These are phyloP conservation scores for Fusarium lyarnte DNA, from an alignment of 2,329 filamentous ascomycete genomes.

Conservation along the genomic window DNA sequence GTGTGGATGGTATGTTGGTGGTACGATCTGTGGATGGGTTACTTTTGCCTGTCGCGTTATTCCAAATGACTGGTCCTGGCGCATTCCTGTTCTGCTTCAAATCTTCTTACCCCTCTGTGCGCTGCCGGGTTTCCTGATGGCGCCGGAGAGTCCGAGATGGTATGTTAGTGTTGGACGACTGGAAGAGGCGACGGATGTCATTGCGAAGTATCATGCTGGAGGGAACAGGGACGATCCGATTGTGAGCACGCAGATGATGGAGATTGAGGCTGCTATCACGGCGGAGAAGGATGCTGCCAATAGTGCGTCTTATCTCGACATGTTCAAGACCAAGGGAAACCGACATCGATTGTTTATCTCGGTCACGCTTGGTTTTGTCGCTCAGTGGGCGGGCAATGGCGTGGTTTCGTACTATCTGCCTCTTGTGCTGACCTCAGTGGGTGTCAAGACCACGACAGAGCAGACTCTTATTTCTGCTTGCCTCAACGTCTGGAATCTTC, in stretches of 20 bases:
- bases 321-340: conserved; percentile 4
- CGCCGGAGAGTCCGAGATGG: conserved; percentile 6
- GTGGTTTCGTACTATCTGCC: conserved; percentile 14
- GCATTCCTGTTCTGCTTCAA: not conserved
- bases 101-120: not conserved
- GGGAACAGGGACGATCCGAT: not conserved
- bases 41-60: not conserved
- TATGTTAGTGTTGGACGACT: not conserved
- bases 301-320: not conserved
- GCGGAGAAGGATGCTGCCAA: not conserved
- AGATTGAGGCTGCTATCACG: not conserved
- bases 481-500: not conserved
- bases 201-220: not conserved
- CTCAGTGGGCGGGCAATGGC: conserved; percentile 5
- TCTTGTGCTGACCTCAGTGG: not conserved
- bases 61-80: not conserved
- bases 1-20: not conserved
- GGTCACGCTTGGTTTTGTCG: not conserved
- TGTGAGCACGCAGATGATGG: not conserved
- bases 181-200: not conserved
- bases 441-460: not conserved
- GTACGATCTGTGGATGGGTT: conserved; percentile 2
- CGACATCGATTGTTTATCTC: conserved; percentile 1
- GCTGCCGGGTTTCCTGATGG: not conserved
- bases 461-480: conserved; percentile 1